Evolutionary conservation across 352 stramenopile species (phyloP).

Genomic region (Phytophthora fragariae): DNA sequence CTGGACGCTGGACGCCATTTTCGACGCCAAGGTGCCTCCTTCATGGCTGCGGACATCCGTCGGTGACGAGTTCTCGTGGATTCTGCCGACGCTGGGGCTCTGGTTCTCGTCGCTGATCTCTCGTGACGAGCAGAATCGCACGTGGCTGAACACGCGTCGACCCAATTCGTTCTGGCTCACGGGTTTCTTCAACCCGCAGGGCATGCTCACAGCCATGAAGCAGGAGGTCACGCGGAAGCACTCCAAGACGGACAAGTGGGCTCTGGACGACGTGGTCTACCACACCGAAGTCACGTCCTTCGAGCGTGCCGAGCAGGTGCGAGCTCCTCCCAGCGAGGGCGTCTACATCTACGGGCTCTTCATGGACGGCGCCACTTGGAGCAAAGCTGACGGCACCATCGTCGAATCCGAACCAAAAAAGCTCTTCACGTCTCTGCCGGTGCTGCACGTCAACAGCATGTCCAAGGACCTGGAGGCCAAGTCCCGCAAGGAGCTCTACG

Average conservation of each 20-base stretch:
- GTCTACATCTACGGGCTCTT: slow-evolving; percentile 98
- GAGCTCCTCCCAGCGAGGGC: slow-evolving; percentile 90
- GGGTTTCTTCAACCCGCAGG: slow-evolving; percentile 98
- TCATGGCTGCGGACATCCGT: slow-evolving; percentile 97
- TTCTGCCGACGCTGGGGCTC: slow-evolving; percentile 94
- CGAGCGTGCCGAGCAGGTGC: slow-evolving; percentile 92
- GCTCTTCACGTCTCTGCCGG: slow-evolving; percentile 95
- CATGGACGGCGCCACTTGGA: slow-evolving; percentile 97
- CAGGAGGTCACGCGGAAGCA: slow-evolving; percentile 98
- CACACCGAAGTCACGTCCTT: slow-evolving; percentile 97
- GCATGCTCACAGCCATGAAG: slow-evolving; percentile 99
- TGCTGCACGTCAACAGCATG: slow-evolving; percentile 97
- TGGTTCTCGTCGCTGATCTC: slow-evolving; percentile 98
- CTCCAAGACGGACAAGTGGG: slow-evolving; percentile 97
- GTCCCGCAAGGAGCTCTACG: slow-evolving; percentile 94
- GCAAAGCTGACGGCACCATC: slow-evolving; percentile 93
- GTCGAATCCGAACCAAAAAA: slow-evolving; percentile 98
- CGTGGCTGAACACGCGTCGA: slow-evolving; percentile 95
- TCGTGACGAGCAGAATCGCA: slow-evolving; percentile 96
- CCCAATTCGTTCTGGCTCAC: slow-evolving; percentile 98
- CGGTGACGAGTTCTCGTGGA: slow-evolving; percentile 98
- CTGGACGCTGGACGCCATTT: slow-evolving; percentile 96
- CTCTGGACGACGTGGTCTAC: slow-evolving; percentile 98
- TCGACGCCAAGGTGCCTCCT: slow-evolving; percentile 95
- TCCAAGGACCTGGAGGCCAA: slow-evolving; percentile 94